Base-by-base conservation (phyloP, 495 filamentous ascomycete genomes). In the Aspergillus kassunensis region DNA sequence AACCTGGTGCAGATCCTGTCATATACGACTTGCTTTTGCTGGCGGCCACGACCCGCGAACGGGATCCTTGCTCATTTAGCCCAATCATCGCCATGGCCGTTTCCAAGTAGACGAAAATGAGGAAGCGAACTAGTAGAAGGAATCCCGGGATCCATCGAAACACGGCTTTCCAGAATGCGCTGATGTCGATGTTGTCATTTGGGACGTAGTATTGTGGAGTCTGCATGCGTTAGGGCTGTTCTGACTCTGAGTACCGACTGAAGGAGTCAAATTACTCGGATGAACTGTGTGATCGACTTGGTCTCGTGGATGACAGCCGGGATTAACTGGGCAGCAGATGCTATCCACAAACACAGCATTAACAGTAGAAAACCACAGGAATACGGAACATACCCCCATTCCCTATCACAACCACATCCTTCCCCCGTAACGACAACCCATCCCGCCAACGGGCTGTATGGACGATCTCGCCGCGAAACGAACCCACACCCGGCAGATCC, bases 401-500 rank as follows among this genome's bases (percentile, higher is more conserved):
- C 19, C 81, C 82, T 39, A 85, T 74, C 36, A 84, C 68, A 23
- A 71, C 80, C 9, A 82, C 76, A 13, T 75, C 72, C 55, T 82
- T 83, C 51, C 70, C 72, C 24, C 64, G 44, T 55, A 76, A 74
- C 49, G 81, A 71, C 27, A 82, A 75, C 6, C 67, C 56, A 37
- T 75, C 63, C 25, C 79, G 72, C 82, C 81, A 86, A 45, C 66
- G 67, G 4, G 80, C 79, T 0, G 77, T 81, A 47, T 86, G 82
- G 44, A 84, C 67, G 10, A 83, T 54, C 11, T 58, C 56, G 19
- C 81, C 82, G 44, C 78, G 44, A 56, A 81, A 84, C 16, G 47
- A 55, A 6, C 74, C 58, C 24, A 72, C 51, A 4, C 71, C 75
- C 11, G 75, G 64, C 8, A 80, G 69, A 47, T 75, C 72, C 27